Evolutionary conservation across 345 rosid genomes (phyloP).

Genomic region (Hibiscus mutabilis): DNA sequence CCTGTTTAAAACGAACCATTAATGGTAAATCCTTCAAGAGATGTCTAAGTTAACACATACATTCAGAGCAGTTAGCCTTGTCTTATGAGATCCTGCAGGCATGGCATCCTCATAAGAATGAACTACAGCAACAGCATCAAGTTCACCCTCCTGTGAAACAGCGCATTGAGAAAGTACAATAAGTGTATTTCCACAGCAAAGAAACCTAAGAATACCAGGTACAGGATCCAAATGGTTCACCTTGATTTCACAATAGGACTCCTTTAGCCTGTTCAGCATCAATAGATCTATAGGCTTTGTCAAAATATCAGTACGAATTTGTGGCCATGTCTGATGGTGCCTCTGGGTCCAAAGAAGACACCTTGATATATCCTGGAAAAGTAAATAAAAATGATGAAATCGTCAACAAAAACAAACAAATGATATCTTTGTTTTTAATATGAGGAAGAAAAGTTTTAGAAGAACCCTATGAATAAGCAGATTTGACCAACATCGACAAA

Average conservation of each 20-base stretch:
- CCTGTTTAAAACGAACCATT: conserved; percentile 36
- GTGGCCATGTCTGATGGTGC: conserved; percentile 94
- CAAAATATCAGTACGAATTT: conserved; percentile 65
- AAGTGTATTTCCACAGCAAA: not conserved
- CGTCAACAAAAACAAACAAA: not conserved
- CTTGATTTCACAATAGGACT: conserved; percentile 66
- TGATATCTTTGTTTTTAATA: not conserved
- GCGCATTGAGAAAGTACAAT: conserved; percentile 1
- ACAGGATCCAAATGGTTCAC: conserved; percentile 30
- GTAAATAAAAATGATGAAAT: not conserved
- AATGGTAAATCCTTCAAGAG: conserved; percentile 3
- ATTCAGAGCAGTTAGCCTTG: conserved; percentile 76
- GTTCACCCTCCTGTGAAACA: conserved; percentile 58
- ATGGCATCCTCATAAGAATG: conserved; percentile 70
- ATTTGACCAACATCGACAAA: not conserved
- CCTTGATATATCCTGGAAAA: conserved; percentile 93
- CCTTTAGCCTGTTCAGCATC: conserved; percentile 81
- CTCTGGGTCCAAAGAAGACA: conserved; percentile 94
- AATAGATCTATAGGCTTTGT: conserved; percentile 73
- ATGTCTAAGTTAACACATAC: conserved; percentile 30
- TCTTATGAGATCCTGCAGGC: conserved; percentile 74
- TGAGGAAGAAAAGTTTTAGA: not conserved
- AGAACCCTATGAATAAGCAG: not conserved
- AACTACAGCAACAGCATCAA: conserved; percentile 56
- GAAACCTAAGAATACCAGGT: not conserved